Evolutionary conservation across 768 basidiomycete species (phyloP), one percentile per base, ranked within the genome.

Genomic region (Coprinellus aureogranulatus): DNA sequence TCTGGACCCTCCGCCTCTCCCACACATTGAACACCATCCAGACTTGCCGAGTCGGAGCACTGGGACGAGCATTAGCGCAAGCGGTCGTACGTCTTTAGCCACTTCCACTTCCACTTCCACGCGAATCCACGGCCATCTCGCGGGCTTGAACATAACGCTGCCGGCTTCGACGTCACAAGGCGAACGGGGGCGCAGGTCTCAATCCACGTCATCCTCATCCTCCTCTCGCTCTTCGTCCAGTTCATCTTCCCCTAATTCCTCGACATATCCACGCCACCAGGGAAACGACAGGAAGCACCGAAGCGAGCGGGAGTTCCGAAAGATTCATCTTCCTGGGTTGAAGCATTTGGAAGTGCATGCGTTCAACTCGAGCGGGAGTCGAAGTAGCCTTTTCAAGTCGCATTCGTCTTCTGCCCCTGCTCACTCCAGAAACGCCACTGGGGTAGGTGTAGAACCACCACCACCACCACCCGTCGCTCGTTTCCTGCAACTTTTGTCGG

Each of bases 1-100:
- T 30, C 62, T 70, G 22, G 49, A 65, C 2, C 65, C 62, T 20
- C 67, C 64, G 14, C 31, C 25, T 6, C 52, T 50, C 9, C 48
- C 56, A 16, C 52, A 51, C 26, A 31, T 57, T 30, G 56, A 57
- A 5, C 34, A 42, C 4, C 22, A 30, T 28, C n/a, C 48, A 16
- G 27, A 10, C 8, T 30, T 16, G 27, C 50, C n/a, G 22, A 16
- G 18, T 31, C 50, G 10, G 14, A 39, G 50, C n/a, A 37, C n/a
- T 5, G 34, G 31, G 30, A 9, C 10, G 23, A 34, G 23, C 34
- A 23, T 30, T 20, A 52, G 23, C 22, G 50, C 31, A 20, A 37
- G 50, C 39, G 27, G 30, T 20, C 34, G 6, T 37, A 44, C 41
- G 20, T 22, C 41, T 6, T n/a, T n/a, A n/a, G n/a, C n/a, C n/a